phyloP scores from a whole-genome alignment of 2,329 filamentous ascomycete species.

The Microdochium bolleyi region DNA sequence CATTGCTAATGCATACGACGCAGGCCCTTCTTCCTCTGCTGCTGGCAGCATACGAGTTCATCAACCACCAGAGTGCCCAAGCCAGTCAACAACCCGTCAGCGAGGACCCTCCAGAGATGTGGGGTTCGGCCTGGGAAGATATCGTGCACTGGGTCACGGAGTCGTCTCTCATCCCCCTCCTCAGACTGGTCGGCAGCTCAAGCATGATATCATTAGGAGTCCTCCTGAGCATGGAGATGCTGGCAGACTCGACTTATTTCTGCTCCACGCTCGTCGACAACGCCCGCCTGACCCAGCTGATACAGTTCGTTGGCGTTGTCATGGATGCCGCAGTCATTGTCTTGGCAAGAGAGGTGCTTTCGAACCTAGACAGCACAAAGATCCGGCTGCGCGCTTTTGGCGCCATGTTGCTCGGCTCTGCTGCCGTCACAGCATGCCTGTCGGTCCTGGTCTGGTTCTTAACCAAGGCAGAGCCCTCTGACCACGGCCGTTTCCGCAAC shows the following conservation, averaged over 20 bases:
- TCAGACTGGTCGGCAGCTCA: constrained; percentile 25
- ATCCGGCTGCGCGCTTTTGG: constrained; percentile 36
- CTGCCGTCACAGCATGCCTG: constrained; percentile 27
- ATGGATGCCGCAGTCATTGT: constrained; percentile 38
- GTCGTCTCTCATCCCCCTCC: constrained; percentile 17
- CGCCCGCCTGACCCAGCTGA: constrained; percentile 22
- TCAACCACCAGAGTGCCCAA: constrained; percentile 19
- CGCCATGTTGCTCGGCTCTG: constrained; percentile 26
- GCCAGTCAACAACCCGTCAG: constrained; percentile 21
- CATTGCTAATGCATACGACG: neutral
- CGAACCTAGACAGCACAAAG: constrained; percentile 40
- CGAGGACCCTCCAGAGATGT: constrained; percentile 36
- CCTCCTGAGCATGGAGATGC: constrained; percentile 28
- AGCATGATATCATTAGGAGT: constrained; percentile 33
- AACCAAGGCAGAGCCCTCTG: constrained; percentile 11
- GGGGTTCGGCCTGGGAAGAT: constrained; percentile 39
- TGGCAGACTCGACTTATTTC: constrained; percentile 38
- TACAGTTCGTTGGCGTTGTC: constrained; percentile 35
- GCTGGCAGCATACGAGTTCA: constrained; percentile 35
- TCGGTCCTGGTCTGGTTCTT: constrained; percentile 23
- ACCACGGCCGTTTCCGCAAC: constrained; percentile 17
- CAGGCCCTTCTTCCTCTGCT: constrained; percentile 39
- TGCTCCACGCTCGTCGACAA: constrained; percentile 37
- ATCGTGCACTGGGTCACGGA: constrained; percentile 36
- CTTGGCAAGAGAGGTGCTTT: constrained; percentile 42